phyloP scores from a whole-genome alignment of 306 rosid species.

The Vicia sativa region DNA sequence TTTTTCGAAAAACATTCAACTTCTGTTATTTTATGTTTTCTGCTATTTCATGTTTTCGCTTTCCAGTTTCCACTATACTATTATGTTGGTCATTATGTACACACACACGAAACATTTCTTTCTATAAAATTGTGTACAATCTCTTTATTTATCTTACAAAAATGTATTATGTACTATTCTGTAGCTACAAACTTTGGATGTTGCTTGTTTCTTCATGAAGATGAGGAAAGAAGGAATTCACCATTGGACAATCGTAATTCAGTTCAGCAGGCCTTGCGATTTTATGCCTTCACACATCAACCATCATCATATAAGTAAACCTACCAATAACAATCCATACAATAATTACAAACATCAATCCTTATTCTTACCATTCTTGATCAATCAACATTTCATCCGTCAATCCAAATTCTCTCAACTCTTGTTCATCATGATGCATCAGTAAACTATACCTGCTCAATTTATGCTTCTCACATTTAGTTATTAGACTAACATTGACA shows the following conservation, averaged over 20 bases:
- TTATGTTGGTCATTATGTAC: background rate
- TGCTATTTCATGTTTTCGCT: background rate
- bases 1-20: background rate
- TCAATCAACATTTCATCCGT: slow-evolving; percentile 82
- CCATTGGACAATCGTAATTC: slow-evolving; percentile 83
- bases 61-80: background rate
- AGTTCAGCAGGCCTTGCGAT: slow-evolving; percentile 78
- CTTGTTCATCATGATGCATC: slow-evolving; percentile 67
- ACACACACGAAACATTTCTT: too few species aligned
- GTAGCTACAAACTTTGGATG: background rate
- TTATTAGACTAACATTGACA: background rate
- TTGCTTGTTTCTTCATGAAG: slow-evolving; percentile 44
- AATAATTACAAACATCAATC: background rate
- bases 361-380: slow-evolving; percentile 66
- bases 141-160: background rate
- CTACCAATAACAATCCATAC: background rate
- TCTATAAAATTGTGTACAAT: background rate
- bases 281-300: slow-evolving; percentile 65
- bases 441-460: slow-evolving; percentile 57
- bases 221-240: slow-evolving; percentile 81
- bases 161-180: background rate
- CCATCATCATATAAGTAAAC: background rate
- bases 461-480: background rate
- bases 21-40: background rate
- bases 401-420: slow-evolving; percentile 73